A percentile compares a stretch with the other conserved stretches of the same genome.
Conservation (phyloP, 257 asterid genomes). For the Solanum peruvianum region DNA sequence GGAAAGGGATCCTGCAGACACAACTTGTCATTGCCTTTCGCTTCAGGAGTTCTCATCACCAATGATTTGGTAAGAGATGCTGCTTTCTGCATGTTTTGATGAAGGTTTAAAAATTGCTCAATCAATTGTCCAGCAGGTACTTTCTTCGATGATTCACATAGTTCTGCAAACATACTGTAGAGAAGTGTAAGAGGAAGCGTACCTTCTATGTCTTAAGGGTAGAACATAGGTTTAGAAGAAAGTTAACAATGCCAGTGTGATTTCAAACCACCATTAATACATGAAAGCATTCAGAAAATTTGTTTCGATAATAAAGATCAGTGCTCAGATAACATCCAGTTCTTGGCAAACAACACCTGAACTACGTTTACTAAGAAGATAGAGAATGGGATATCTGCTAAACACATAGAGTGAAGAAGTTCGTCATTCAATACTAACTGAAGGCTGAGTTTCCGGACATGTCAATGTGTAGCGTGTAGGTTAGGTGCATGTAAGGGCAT, state of each 20-base stretch:
- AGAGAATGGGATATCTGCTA: neutral
- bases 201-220: neutral
- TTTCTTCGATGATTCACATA: constrained; percentile 42
- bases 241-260: neutral
- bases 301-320: neutral
- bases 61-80: constrained; percentile 15
- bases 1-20: constrained; percentile 3
- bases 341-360: neutral
- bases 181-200: neutral
- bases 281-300: neutral
- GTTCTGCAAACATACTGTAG: constrained; percentile 58
- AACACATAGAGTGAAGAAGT: neutral
- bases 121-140: constrained; percentile 42
- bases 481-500: neutral
- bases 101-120: constrained; percentile 51
- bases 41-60: constrained; percentile 15
- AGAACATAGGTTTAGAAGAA: neutral
- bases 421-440: neutral
- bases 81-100: constrained; percentile 40
- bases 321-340: neutral
- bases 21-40: constrained; percentile 1
- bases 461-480: neutral
- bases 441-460: neutral
- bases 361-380: neutral
- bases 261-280: neutral